phyloP scores from a whole-genome alignment of 2,329 filamentous ascomycete species.

The Nemania serpens region DNA sequence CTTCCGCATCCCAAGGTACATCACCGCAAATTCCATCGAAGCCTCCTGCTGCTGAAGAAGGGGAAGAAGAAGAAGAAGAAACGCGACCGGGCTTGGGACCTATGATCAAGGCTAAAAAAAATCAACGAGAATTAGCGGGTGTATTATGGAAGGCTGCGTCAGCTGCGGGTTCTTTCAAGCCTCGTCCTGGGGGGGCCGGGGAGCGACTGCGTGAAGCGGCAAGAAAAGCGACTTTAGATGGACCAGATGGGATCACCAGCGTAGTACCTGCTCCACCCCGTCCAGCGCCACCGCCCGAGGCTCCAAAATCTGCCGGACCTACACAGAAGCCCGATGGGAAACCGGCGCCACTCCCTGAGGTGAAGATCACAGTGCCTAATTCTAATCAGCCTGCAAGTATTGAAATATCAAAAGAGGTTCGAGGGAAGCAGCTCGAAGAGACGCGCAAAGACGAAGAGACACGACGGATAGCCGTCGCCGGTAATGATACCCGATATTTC shows the following conservation, averaged over 20 bases:
- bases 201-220: conserved; percentile 72
- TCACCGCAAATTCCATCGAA: conserved; percentile 39
- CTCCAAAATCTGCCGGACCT: conserved; percentile 40
- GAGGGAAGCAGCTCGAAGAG: conserved; percentile 40
- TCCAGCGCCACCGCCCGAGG: conserved; percentile 47
- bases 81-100: conserved; percentile 78
- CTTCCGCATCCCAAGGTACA: conserved; percentile 34
- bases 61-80: conserved; percentile 42
- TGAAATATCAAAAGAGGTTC: conserved; percentile 44
- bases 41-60: conserved; percentile 36
- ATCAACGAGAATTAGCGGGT: conserved; percentile 73
- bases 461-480: conserved; percentile 65
- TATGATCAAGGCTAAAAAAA: conserved; percentile 84
- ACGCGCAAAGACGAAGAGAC: conserved; percentile 51
- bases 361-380: conserved; percentile 60
- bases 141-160: conserved; percentile 80
- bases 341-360: conserved; percentile 55
- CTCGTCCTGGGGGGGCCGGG: conserved; percentile 82
- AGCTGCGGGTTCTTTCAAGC: conserved; percentile 77
- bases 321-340: conserved; percentile 43
- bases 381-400: conserved; percentile 48
- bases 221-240: conserved; percentile 63
- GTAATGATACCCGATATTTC: conserved; percentile 80
- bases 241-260: conserved; percentile 85
- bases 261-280: conserved; percentile 80